Percentiles rank a stretch among this genome's conserved stretches.
phyloP scores from a whole-genome alignment of 169 alveolate genomes.

The Sarcocystis neurona region DNA sequence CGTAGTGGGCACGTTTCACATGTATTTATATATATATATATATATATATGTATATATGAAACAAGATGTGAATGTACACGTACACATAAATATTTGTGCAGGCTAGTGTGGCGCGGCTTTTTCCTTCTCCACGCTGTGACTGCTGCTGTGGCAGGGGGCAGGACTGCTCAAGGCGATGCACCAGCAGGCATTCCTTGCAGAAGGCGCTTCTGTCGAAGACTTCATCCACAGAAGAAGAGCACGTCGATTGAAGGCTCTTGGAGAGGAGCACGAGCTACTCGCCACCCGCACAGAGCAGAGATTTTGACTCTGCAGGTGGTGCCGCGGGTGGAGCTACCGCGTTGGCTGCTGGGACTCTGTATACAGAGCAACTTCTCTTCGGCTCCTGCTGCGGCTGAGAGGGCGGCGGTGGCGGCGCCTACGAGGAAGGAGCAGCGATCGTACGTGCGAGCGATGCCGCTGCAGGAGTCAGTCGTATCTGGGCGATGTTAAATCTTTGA shows the following conservation, averaged over 20 bases:
- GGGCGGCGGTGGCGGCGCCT: no score
- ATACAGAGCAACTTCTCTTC: no score
- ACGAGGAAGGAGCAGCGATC: no score
- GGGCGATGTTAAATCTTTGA: no score
- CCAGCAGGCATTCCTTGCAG: constrained; percentile 3
- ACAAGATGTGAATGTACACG: neutral
- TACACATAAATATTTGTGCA: no score
- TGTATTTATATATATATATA: neutral
- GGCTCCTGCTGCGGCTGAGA: no score
- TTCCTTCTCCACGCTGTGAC: neutral
- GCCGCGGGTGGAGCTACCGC: no score
- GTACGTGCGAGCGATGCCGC: no score
- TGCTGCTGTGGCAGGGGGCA: neutral
- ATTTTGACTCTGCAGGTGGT: no score
- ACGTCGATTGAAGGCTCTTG: neutral
- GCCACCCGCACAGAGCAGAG: constrained; percentile 22
- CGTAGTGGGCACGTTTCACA: neutral
- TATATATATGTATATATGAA: neutral
- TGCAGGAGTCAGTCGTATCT: no score
- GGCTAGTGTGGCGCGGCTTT: no score
- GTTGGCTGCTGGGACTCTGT: no score
- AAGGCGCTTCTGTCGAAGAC: constrained; percentile 19
- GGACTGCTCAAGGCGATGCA: constrained; percentile 1
- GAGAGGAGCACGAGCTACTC: constrained; percentile 1
- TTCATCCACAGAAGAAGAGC: constrained; percentile 11